These are phyloP conservation scores for Penicillium macrosclerotiorum DNA, from an alignment of 495 filamentous ascomycete species.

Conservation along the genomic window DNA sequence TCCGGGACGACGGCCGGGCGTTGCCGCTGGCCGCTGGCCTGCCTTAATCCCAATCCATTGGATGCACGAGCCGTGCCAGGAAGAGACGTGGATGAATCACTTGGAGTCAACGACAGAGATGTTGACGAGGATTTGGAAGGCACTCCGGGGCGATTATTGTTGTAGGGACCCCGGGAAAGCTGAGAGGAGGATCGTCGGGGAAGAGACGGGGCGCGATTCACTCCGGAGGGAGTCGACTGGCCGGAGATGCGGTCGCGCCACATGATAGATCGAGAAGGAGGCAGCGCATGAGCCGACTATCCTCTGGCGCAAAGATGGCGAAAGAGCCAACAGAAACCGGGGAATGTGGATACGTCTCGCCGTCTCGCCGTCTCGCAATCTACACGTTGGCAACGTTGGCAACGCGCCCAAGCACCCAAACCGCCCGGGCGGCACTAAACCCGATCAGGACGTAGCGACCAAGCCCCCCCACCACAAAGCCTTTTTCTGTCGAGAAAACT, in stretches of 20 bases:
- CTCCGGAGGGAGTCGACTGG: conserved; percentile 63
- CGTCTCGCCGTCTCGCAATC: not conserved
- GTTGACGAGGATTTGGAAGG: conserved; percentile 63
- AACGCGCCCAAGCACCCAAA: not conserved
- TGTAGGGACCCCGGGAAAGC: conserved; percentile 36
- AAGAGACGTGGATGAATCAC: conserved; percentile 72
- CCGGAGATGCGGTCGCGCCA: conserved; percentile 85
- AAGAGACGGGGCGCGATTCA: conserved; percentile 69
- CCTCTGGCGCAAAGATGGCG: not conserved
- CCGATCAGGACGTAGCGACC: conserved; percentile 30
- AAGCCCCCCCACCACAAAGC: conserved; percentile 42
- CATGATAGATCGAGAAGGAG: conserved; percentile 49
- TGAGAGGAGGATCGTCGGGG: conserved; percentile 58
- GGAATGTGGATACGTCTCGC: not conserved
- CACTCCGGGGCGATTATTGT: conserved; percentile 57
- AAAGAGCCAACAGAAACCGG: not conserved
- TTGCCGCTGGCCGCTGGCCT: conserved; percentile 43
- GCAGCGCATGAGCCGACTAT: conserved; percentile 7
- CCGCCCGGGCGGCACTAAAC: conserved; percentile 28
- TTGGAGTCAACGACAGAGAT: conserved; percentile 61
- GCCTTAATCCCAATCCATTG: conserved; percentile 66
- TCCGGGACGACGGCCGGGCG: conserved; percentile 59
- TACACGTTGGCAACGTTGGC: not conserved
- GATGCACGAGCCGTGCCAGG: conserved; percentile 56
- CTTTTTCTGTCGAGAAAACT: conserved; percentile 33